A percentile compares a stretch with the other conserved stretches of the same genome.
These are phyloP conservation scores for Scedosporium minutisporum DNA, from an alignment of 2,329 filamentous ascomycete genomes.

Conservation along the genomic window DNA sequence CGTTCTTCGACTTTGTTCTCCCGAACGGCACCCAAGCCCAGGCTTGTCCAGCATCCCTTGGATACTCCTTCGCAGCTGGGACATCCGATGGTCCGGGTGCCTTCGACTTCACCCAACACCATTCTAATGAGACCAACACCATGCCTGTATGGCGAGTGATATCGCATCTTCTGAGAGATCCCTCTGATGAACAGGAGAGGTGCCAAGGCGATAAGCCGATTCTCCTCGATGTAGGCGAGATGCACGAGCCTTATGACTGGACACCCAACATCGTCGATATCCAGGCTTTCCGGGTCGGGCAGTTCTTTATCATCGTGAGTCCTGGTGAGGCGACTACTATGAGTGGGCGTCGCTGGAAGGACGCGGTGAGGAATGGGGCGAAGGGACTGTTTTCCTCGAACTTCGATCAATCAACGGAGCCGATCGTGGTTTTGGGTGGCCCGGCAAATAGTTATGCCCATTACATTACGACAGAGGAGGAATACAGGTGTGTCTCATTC, in stretches of 20 bases:
- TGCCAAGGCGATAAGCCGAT: slow-evolving; percentile 81
- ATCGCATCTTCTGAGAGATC: slow-evolving; percentile 60
- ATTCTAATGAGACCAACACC: slow-evolving; percentile 56
- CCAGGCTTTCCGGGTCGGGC: slow-evolving; percentile 74
- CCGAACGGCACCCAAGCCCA: slow-evolving; percentile 60
- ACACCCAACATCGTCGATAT: slow-evolving; percentile 86
- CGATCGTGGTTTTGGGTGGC: slow-evolving; percentile 14
- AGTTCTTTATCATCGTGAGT: slow-evolving; percentile 73
- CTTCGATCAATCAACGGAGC: not conserved
- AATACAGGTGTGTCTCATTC: slow-evolving; percentile 26
- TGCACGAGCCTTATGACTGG: slow-evolving; percentile 74
- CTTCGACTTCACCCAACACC: slow-evolving; percentile 89
- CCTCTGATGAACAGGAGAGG: slow-evolving; percentile 56
- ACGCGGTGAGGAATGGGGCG: slow-evolving; percentile 42
- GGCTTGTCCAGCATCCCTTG: slow-evolving; percentile 80
- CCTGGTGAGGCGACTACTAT: slow-evolving; percentile 89
- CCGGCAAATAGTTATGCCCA: slow-evolving; percentile 65
- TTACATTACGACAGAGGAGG: slow-evolving; percentile 65
- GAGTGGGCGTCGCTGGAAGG: slow-evolving; percentile 79
- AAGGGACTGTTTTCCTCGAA: slow-evolving; percentile 52
- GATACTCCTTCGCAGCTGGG: slow-evolving; percentile 86
- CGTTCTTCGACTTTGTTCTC: slow-evolving; percentile 62
- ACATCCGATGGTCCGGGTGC: slow-evolving; percentile 85
- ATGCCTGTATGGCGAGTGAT: slow-evolving; percentile 72
- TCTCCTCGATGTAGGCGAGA: slow-evolving; percentile 77